phyloP scores from a whole-genome alignment of 2,329 filamentous ascomycete species.

The Penicillium sp. region DNA sequence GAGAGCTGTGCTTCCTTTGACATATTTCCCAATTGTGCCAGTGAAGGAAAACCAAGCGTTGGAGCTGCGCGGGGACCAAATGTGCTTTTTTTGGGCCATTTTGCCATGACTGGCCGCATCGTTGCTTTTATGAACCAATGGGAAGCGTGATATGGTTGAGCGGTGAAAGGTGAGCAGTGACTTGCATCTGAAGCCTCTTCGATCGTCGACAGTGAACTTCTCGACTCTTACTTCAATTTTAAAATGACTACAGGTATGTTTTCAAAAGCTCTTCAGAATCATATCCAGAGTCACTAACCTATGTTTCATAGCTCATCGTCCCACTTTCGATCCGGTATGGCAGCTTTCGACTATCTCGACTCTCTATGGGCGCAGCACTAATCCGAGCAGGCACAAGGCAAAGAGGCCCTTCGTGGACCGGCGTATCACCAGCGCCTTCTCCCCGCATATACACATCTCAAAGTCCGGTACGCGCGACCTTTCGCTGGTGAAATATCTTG shows the following conservation, averaged over 20 bases:
- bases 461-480: constrained; percentile 62
- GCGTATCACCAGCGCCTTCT: constrained; percentile 96
- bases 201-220: background rate
- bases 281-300: constrained; percentile 4
- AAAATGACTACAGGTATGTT: constrained; percentile 44
- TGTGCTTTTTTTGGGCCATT: constrained; percentile 19
- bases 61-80: constrained; percentile 20
- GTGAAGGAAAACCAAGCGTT: constrained; percentile 19
- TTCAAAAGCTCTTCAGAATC: background rate
- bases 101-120: constrained; percentile 20
- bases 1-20: constrained; percentile 90
- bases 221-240: constrained; percentile 12
- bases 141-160: background rate
- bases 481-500: background rate
- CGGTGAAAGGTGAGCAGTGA: constrained; percentile 2
- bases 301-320: constrained; percentile 65
- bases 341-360: constrained; percentile 1
- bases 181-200: constrained; percentile 2
- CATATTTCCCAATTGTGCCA: constrained; percentile 55
- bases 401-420: constrained; percentile 88
- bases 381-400: constrained; percentile 70
- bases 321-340: constrained; percentile 89
- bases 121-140: background rate
- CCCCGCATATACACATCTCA: constrained; percentile 89
- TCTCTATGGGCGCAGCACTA: constrained; percentile 25